phyloP scores from a whole-genome alignment of 73 alveolate genomes.

The Paramecium primaurelia region DNA sequence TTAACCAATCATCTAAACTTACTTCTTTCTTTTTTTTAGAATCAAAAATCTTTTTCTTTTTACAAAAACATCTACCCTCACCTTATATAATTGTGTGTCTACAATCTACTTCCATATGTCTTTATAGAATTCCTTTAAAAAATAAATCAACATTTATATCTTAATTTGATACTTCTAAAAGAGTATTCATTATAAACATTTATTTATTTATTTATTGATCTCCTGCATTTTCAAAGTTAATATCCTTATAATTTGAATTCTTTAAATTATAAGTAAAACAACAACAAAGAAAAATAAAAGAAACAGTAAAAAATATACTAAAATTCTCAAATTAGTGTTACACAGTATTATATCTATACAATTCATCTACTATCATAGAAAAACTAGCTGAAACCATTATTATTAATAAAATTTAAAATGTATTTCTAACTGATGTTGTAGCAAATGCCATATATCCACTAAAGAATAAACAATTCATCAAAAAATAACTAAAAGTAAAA shows the following conservation, averaged over 20 bases:
- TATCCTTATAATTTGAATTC: neutral
- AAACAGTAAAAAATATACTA: neutral
- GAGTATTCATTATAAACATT: neutral
- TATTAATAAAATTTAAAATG: neutral
- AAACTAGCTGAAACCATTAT: neutral
- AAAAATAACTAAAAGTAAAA: neutral
- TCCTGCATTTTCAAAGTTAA: neutral
- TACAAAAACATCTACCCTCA: constrained; percentile 49
- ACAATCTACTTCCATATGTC: constrained; percentile 14
- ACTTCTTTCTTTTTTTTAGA: constrained; percentile 49
- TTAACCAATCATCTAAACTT: constrained; percentile 20
- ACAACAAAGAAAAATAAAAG: neutral
- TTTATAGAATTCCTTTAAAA: neutral
- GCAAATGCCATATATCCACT: neutral
- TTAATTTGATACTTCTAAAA: neutral
- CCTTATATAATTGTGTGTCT: neutral
- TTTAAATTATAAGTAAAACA: neutral
- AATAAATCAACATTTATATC: neutral
- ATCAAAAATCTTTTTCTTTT: constrained; percentile 25
- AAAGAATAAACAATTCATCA: neutral
- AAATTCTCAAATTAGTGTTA: constrained; percentile 6
- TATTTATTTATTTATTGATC: neutral
- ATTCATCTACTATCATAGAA: neutral
- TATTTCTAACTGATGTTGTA: neutral
- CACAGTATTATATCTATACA: neutral